A percentile compares a stretch with the other conserved stretches of the same genome.
Conservation (phyloP, 495 filamentous ascomycete species). For the Lophium mytilinum region DNA sequence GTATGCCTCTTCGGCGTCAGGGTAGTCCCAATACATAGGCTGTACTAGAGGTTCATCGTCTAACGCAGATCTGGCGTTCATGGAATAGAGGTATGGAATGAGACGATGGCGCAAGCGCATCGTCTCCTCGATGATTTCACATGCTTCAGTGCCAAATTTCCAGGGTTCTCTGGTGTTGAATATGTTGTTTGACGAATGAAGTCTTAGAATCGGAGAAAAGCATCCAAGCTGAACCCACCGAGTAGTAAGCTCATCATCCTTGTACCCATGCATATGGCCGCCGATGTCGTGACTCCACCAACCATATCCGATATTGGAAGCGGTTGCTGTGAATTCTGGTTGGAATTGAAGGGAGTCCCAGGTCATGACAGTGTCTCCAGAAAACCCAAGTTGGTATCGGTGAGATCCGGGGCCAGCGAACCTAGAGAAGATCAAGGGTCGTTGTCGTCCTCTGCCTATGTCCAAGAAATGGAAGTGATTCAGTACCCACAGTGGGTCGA, state of each 20-base stretch:
- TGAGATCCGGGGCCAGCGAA: conserved; percentile 53
- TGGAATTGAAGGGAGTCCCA: conserved; percentile 53
- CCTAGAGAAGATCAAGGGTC: conserved; percentile 41
- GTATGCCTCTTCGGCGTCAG: conserved; percentile 42
- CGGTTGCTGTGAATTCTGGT: conserved; percentile 54
- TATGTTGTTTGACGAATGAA: conserved; percentile 45
- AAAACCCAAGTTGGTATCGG: conserved; percentile 55
- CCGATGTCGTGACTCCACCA: conserved; percentile 62
- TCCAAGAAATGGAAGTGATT: conserved; percentile 55
- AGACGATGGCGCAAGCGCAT: conserved; percentile 45
- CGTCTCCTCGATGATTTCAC: conserved; percentile 38
- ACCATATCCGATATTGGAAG: conserved; percentile 56
- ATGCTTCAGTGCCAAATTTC: conserved; percentile 38
- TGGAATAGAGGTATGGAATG: conserved; percentile 50
- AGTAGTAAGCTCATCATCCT: conserved; percentile 46
- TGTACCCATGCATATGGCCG: conserved; percentile 44
- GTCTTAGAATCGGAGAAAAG: conserved; percentile 50
- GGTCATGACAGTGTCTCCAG: conserved; percentile 48
- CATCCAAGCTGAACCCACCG: conserved; percentile 52
- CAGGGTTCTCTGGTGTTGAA: conserved; percentile 54
- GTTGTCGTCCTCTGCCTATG: conserved; percentile 30
- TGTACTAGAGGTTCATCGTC: conserved; percentile 44
- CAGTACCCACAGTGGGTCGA: conserved; percentile 55
- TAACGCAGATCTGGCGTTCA: conserved; percentile 40
- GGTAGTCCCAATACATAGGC: conserved; percentile 54